Evolutionary conservation across 768 basidiomycete species (phyloP).

Genomic region (Coprinopsis marcescibilis): DNA sequence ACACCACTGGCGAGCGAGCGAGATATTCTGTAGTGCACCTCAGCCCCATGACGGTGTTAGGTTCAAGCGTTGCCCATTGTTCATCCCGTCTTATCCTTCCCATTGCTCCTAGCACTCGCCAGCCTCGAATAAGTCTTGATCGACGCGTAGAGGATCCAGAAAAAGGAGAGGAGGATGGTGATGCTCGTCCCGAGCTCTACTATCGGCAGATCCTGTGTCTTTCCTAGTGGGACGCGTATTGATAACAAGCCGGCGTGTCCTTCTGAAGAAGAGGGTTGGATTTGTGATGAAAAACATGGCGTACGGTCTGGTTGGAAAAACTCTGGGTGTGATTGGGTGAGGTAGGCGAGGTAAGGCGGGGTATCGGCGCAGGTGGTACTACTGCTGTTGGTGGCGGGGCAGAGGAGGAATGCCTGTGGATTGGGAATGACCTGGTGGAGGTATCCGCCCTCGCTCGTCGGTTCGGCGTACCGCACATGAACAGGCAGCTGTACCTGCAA

Average conservation of each 20-base stretch:
- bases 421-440: conserved; percentile 25
- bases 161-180: conserved; percentile 33
- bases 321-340: too few species aligned
- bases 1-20: too few species aligned
- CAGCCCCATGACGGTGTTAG: too few species aligned
- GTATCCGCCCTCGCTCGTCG: conserved; percentile 12
- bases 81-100: too few species aligned
- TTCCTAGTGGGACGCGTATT: conserved; percentile 35
- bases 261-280: background rate
- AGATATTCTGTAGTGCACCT: too few species aligned
- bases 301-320: too few species aligned
- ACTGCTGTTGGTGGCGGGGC: conserved; percentile 18
- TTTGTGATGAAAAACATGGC: too few species aligned
- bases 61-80: too few species aligned
- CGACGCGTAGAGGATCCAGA: conserved; percentile 28
- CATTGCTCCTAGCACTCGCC: too few species aligned
- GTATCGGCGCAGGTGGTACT: too few species aligned
- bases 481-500: conserved; percentile 35
- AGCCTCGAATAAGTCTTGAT: conserved; percentile 14
- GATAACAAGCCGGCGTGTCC: conserved; percentile 9
- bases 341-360: too few species aligned
- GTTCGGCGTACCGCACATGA: conserved; percentile 40
- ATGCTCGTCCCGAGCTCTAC: conserved; percentile 38
- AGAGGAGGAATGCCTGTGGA: conserved; percentile 36
- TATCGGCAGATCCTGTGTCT: conserved; percentile 25